Evolutionary conservation across 108 stramenopile species (phyloP), one percentile per base, ranked within the genome.

Genomic region (Pseudonitzschia delicatissima): DNA sequence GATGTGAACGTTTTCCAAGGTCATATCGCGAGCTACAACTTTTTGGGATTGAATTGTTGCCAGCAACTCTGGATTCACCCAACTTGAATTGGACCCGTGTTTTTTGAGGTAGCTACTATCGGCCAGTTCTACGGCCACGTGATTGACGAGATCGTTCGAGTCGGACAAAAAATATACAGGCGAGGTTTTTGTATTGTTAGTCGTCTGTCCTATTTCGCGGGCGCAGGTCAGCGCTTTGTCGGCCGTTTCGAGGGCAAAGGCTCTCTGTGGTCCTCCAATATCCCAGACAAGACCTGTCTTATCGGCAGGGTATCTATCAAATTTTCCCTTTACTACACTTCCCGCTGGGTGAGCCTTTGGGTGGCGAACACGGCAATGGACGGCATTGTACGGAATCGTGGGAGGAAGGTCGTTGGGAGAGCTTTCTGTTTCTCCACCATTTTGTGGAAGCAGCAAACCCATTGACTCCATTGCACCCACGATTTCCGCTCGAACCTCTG

Each of bases 321-420:
- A 67, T 33, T 77, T 84, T 17, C 78, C 78, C n/a, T 44, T 6
- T 32, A 73, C 57, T n/a, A 29, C n/a, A 2, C 6, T 20, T 15
- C 67, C 67, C 17, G 36, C 15, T 0, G 69, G 32, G 7, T 52
- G 57, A 0, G 83, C 83, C 58, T 84, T 84, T 45, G 84, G 84
- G 61, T 85, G 84, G 1, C 84, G 77, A 21, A 85, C 84, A 13
- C 84, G 84, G 58, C 80, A 81, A 67, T 85, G 84, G 8, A 85
- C 80, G 0, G 68, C 80, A 8, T 67, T 57, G 35, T 72, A 84
- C 29, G 28, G 29, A 5, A 2, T 29, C 20, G 31, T n/a, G 31
- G 29, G 15, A 4, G 47, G 21, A 68, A 34, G 25, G 35, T 20
- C 1, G 58, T 29, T 49, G 36, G 45, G 32, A n/a, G 23, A 9